Evolutionary conservation across 306 rosid species (phyloP), one percentile per base, ranked within the genome.

Genomic region (Ochetophila trinervis): DNA sequence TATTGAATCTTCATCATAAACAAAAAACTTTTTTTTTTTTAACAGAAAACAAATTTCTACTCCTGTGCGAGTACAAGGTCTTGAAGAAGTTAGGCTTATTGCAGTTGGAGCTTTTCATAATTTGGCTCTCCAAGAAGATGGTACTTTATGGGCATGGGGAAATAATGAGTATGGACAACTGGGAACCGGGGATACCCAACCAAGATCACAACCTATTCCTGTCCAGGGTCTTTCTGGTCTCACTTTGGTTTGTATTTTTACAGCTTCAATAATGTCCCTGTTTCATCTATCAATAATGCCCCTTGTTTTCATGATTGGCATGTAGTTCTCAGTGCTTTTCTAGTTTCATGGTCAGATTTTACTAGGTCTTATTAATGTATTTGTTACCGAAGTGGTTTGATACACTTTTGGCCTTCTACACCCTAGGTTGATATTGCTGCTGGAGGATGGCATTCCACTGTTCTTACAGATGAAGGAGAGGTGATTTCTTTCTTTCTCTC

Each of bases 381-480:
- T 36, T 45, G 19, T 37, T 47, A 10, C 13, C 35, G 19, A 53
- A 57, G 59, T 60, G 42, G 58, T 60, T 51, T 74, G 15, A 47
- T 70, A 48, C 57, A 63, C 22, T 14, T 69, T 57, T 9, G 17
- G 37, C 53, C 67, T 55, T 56, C 56, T 74, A 73, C 66, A 53
- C 42, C 45, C 66, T 55, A 94, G 99, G 91, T 94, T 73, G 99
- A 88, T 71, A 90, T 94, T 78, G 96, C 99, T 60, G 97, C 99
- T 73, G 99, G 99, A 75, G 99, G 99, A 65, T 94, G 99, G 99
- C 99, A 90, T 78, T 94, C 97, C 73, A 94, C 95, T 65, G 95
- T 92, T 59, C 77, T 94, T 74, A 90, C 96, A 66, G 85, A 78
- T 19, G 86, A 84, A 22, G 97, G 97, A 83, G 99, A 94, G 99